Base-by-base conservation (phyloP, 257 asterid genomes). In the Primulina huaijiensis region DNA sequence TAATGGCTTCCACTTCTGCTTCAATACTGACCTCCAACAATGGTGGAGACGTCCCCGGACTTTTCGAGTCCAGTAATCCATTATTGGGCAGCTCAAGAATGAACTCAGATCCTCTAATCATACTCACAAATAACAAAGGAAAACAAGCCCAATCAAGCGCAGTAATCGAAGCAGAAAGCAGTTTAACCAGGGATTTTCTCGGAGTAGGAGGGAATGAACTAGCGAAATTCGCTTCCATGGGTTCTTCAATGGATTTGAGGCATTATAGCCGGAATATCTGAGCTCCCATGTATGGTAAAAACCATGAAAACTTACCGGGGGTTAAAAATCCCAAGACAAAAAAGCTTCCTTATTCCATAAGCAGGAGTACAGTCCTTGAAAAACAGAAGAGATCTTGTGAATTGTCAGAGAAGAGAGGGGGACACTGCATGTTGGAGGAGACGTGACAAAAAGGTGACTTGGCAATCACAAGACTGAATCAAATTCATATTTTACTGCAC, bases 151-250 rank as follows among this genome's bases (percentile, higher is more conserved):
- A 75, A 69, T 58, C 79, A 29, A 67, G 30, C 7, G 68, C 67
- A 14, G n/a, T 43, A 52, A 80, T 64, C 21, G 82, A 76, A 63
- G 84, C 62, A 38, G 84, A 79, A 69, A 81, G 85, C 40, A 69
- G 86, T 67, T 69, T 82, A 14, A 89, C 96, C 2, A 80, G 96
- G 64, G 96, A 87, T 82, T 89, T 89, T 72, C 96, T 89, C n/a
- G 93, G 96, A 55, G 90, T 87, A 12, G 93, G 91, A 50, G 84
- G 79, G 57, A 80, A 76, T 52, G 79, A 80, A 50, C 8, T 83
- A 31, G 78, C 75, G 31, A 81, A 81, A 75, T 79, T 84, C 52
- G 80, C 80, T 29, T 74, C 84, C 2, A 73, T 74, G 69, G 71
- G 70, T 53, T 72, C 86, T 60, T 66, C 81, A 23, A 68, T 81